Evolutionary conservation across 2,329 filamentous ascomycete species (phyloP).

Genomic region (Aspergillus brunneoviolaceus): DNA sequence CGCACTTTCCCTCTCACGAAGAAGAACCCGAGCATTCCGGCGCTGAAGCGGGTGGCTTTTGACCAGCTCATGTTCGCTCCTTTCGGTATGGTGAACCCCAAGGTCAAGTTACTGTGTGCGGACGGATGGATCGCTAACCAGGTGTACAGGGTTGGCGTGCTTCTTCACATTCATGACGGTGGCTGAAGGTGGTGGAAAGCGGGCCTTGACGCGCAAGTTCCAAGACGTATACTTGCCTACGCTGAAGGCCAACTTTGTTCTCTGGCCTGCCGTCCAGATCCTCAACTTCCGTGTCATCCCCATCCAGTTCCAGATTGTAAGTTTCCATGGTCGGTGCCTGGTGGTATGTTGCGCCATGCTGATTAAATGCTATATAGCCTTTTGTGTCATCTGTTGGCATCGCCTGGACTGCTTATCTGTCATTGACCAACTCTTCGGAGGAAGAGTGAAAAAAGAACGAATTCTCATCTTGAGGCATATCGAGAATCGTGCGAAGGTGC

Average conservation of each 20-base stretch:
- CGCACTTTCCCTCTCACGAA: constrained; percentile 81
- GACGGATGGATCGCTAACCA: constrained; percentile 9
- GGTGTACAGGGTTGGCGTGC: constrained; percentile 62
- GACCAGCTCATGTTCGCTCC: constrained; percentile 95
- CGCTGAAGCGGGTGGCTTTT: constrained; percentile 84
- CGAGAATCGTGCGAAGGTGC: neutral
- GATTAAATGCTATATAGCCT: constrained; percentile 56
- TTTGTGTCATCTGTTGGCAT: constrained; percentile 96
- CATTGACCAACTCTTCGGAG: constrained; percentile 82
- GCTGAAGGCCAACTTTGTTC: constrained; percentile 89
- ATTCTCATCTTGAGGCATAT: constrained; percentile 1
- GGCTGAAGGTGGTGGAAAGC: constrained; percentile 82
- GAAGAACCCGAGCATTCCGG: constrained; percentile 69
- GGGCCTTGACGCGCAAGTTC: constrained; percentile 79
- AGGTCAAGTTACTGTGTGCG: no score
- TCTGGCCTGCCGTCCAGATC: constrained; percentile 95
- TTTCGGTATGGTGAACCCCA: constrained; percentile 57
- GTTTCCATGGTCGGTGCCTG: constrained; percentile 38
- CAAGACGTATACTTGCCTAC: constrained; percentile 91
- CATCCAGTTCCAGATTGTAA: constrained; percentile 91
- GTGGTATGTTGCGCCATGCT: neutral
- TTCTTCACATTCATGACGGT: constrained; percentile 98
- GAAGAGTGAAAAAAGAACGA: constrained; percentile 49
- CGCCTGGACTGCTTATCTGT: constrained; percentile 96
- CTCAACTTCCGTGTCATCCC: constrained; percentile 96